Conservation (phyloP, 164 flowering plant genomes). For the Chimonanthus salicifolius region DNA sequence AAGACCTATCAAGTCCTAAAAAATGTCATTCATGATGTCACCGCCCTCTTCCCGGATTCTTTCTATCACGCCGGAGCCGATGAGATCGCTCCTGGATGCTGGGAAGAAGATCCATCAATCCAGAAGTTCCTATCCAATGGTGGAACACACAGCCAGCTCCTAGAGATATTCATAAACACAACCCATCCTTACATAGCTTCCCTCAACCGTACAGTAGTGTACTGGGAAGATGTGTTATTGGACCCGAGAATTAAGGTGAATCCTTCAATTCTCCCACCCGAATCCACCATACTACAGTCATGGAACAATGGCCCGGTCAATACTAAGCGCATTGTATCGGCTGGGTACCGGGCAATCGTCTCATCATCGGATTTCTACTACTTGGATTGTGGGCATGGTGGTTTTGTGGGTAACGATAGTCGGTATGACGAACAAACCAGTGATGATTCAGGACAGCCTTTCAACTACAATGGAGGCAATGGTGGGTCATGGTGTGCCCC, state of each 20-base stretch:
- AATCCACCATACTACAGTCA: constrained; percentile 61
- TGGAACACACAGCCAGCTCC: constrained; percentile 66
- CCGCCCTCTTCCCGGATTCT: constrained; percentile 62
- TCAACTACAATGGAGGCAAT: constrained; percentile 24
- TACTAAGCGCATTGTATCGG: constrained; percentile 52
- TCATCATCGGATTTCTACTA: constrained; percentile 81
- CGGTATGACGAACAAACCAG: constrained; percentile 33
- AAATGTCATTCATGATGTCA: constrained; percentile 49
- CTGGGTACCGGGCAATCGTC: constrained; percentile 78
- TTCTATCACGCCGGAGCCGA: constrained; percentile 83
- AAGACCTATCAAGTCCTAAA: constrained; percentile 69
- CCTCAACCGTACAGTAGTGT: constrained; percentile 59
- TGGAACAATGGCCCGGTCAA: constrained; percentile 82
- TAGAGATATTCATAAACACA: constrained; percentile 59
- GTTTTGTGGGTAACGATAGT: constrained; percentile 69
- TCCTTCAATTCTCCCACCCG: constrained; percentile 41
- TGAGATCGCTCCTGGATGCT: constrained; percentile 76
- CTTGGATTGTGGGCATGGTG: constrained; percentile 91
- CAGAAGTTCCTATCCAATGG: constrained; percentile 40
- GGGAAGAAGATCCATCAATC: constrained; percentile 66
- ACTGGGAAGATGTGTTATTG: constrained; percentile 85
- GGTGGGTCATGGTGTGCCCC: constrained; percentile 98
- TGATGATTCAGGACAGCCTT: constrained; percentile 14
- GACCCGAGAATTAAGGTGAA: constrained; percentile 40
- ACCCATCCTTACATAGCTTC: constrained; percentile 65